Conservation (phyloP, 2,329 filamentous ascomycete genomes). For the Exophiala mesophila region DNA sequence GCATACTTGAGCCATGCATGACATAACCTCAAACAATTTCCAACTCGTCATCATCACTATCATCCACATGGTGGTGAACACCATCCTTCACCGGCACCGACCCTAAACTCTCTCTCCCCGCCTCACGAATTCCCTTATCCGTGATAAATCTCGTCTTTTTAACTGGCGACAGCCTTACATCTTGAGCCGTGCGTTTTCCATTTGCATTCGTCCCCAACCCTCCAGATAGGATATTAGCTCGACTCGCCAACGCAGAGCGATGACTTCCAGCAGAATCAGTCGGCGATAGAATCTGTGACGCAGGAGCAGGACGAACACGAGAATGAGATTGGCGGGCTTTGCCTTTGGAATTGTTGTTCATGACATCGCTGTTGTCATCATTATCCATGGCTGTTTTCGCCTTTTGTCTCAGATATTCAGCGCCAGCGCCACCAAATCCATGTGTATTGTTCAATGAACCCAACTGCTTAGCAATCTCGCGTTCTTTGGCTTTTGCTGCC, state of each 20-base stretch:
- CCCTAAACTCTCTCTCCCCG: constrained; percentile 65
- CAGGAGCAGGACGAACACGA: background rate
- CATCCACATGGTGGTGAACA: constrained; percentile 43
- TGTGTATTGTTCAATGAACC: constrained; percentile 26
- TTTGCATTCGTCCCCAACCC: constrained; percentile 6
- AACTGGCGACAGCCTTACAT: constrained; percentile 38
- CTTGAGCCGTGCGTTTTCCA: constrained; percentile 33
- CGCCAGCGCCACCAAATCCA: constrained; percentile 34
- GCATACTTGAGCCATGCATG: too few species aligned
- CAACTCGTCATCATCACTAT: constrained; percentile 49
- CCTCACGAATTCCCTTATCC: constrained; percentile 70
- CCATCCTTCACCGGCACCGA: constrained; percentile 31
- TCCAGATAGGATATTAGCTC: constrained; percentile 5
- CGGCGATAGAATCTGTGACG: background rate
- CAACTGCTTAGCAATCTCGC: constrained; percentile 41
- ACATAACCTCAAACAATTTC: constrained; percentile 42
- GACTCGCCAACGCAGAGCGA: constrained; percentile 1
- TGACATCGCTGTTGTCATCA: background rate
- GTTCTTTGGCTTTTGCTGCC: constrained; percentile 40
- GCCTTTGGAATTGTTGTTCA: background rate
- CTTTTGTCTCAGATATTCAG: constrained; percentile 40
- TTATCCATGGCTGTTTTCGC: background rate
- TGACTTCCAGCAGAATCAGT: constrained; percentile 1
- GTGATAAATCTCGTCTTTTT: constrained; percentile 67
- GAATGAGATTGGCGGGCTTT: background rate